phyloP scores from a whole-genome alignment of 805 yeast species.

The Candida xyloterini region DNA sequence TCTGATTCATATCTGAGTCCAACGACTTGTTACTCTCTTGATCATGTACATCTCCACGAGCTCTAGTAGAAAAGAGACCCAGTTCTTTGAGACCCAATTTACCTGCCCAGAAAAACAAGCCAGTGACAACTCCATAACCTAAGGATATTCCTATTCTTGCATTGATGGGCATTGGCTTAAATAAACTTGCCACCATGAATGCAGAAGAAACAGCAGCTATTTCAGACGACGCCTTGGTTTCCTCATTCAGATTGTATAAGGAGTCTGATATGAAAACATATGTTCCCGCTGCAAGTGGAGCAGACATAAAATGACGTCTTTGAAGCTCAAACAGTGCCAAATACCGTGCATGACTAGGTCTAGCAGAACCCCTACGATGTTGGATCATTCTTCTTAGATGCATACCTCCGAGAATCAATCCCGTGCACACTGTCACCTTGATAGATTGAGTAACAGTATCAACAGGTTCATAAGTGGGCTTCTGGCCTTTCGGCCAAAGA shows the following conservation, averaged over 20 bases:
- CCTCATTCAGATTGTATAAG: constrained; percentile 31
- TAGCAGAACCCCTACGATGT: constrained; percentile 35
- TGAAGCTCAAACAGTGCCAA: constrained; percentile 30
- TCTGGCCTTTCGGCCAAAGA: constrained; percentile 21
- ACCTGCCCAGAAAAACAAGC: constrained; percentile 54
- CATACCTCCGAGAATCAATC: constrained; percentile 35
- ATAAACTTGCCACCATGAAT: constrained; percentile 21
- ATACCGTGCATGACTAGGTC: constrained; percentile 37
- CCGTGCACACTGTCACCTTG: constrained; percentile 29
- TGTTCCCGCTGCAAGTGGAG: constrained; percentile 34
- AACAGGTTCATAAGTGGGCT: constrained; percentile 25
- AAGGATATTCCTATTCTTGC: constrained; percentile 46
- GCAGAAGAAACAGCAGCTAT: constrained; percentile 26
- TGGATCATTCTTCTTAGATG: constrained; percentile 36
- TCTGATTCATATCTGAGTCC: constrained; percentile 31
- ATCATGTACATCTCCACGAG: constrained; percentile 39
- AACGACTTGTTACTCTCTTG: constrained; percentile 36
- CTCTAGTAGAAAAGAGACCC: constrained; percentile 40
- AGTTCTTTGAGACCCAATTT: constrained; percentile 42
- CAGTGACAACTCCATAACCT: constrained; percentile 43
- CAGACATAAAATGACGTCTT: constrained; percentile 31
- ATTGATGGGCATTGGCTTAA: constrained; percentile 30
- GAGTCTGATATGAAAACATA: constrained; percentile 33
- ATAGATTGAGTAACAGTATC: constrained; percentile 31
- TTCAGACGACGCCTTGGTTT: constrained; percentile 28